These are phyloP conservation scores for Monosporozyma unispora DNA, from an alignment of 805 yeast genomes.

Conservation along the genomic window DNA sequence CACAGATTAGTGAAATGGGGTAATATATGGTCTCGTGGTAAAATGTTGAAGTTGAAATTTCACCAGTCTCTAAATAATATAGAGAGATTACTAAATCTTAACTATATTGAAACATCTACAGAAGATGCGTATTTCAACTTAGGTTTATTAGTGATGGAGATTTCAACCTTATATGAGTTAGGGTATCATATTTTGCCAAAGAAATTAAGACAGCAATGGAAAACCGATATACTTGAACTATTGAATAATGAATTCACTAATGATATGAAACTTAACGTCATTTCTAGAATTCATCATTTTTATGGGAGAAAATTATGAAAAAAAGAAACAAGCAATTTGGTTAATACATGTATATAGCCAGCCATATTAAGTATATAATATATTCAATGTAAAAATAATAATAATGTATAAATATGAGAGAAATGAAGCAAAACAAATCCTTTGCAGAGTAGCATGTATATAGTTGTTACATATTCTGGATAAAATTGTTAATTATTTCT, in stretches of 20 bases:
- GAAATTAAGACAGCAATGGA: constrained; percentile 44
- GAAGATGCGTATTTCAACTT: constrained; percentile 31
- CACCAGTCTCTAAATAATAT: constrained; percentile 44
- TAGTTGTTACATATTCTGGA: neutral
- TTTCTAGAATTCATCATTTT: constrained; percentile 53
- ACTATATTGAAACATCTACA: constrained; percentile 13
- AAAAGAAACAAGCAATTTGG: neutral
- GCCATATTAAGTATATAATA: neutral
- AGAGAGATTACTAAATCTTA: constrained; percentile 42
- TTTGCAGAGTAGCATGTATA: neutral
- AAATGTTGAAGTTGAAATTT: constrained; percentile 17
- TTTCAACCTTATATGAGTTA: constrained; percentile 43
- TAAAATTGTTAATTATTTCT: neutral
- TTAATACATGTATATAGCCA: neutral
- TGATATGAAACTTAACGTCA: constrained; percentile 37
- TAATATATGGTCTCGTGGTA: constrained; percentile 19
- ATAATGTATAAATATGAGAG: neutral
- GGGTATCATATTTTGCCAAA: constrained; percentile 46
- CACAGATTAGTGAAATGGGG: constrained; percentile 22
- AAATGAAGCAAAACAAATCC: neutral
- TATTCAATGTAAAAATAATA: neutral
- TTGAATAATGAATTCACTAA: constrained; percentile 34
- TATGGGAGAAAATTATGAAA: constrained; percentile 32
- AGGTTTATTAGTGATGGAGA: constrained; percentile 65
- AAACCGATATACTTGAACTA: constrained; percentile 54